Evolutionary conservation across 2,329 filamentous ascomycete species (phyloP).

Genomic region (Aspergillus pseudoterreus): DNA sequence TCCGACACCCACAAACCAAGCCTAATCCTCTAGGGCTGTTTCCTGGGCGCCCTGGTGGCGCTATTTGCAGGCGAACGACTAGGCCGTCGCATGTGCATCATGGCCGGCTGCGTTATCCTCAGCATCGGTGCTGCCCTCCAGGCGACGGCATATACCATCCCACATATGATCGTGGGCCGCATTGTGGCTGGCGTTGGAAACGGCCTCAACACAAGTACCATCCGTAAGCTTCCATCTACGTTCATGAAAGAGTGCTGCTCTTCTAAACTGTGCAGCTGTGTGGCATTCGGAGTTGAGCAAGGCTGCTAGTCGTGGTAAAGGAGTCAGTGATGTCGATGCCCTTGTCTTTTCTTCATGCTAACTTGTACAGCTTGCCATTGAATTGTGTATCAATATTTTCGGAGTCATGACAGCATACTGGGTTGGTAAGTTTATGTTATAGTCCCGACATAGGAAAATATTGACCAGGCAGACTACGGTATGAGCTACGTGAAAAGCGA

Average conservation of each 20-base stretch:
- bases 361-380: slow-evolving; percentile 22
- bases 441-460: background rate
- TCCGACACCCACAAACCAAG: background rate
- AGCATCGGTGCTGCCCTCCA: slow-evolving; percentile 28
- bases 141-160: slow-evolving; percentile 19
- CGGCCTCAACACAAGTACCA: slow-evolving; percentile 42
- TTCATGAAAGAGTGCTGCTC: background rate
- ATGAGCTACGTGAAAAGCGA: slow-evolving; percentile 24
- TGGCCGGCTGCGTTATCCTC: slow-evolving; percentile 39
- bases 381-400: slow-evolving; percentile 27
- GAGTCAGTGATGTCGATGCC: slow-evolving; percentile 13
- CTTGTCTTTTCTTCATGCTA: slow-evolving; percentile 3
- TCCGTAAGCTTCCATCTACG: slow-evolving; percentile 20
- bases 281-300: slow-evolving; percentile 29
- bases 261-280: slow-evolving; percentile 15
- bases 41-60: slow-evolving; percentile 51
- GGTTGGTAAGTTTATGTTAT: slow-evolving; percentile 23
- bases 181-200: slow-evolving; percentile 49
- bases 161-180: slow-evolving; percentile 42
- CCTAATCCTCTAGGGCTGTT: slow-evolving; percentile 46
- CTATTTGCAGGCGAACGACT: slow-evolving; percentile 43
- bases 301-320: slow-evolving; percentile 25
- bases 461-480: slow-evolving; percentile 19
- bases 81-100: slow-evolving; percentile 47
- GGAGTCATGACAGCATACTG: slow-evolving; percentile 32